Evolutionary conservation across 805 yeast genomes (phyloP).

Genomic region (Wickerhamiella allomyrinae): DNA sequence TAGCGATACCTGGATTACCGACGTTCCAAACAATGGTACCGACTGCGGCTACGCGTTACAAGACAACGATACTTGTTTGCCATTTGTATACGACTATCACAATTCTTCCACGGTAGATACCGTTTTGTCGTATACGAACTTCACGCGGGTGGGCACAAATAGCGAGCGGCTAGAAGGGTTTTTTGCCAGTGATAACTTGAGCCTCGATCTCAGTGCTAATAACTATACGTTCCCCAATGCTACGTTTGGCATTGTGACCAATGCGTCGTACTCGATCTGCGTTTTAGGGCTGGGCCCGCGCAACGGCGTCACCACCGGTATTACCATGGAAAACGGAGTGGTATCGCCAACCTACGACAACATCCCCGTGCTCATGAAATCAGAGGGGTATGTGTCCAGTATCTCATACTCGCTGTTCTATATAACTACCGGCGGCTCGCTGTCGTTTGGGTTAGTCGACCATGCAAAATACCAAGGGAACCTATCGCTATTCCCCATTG

Average conservation of each 20-base stretch:
- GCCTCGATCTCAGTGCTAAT: neutral
- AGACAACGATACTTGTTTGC: neutral
- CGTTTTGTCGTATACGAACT: neutral
- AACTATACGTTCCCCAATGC: neutral
- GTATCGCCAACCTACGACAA: slow-evolving; percentile 34
- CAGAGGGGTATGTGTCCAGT: slow-evolving; percentile 29
- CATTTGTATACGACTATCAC: neutral
- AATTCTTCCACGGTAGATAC: neutral
- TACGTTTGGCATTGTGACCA: neutral
- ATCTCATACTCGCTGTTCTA: slow-evolving; percentile 36
- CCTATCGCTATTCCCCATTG: slow-evolving; percentile 21
- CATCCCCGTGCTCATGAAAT: slow-evolving; percentile 42
- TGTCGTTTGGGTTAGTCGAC: slow-evolving; percentile 60
- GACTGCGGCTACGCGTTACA: neutral
- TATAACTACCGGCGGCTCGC: slow-evolving; percentile 30
- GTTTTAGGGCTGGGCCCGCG: slow-evolving; percentile 8
- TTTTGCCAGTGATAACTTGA: neutral
- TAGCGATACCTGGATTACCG: slow-evolving; percentile 1
- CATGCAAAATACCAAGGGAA: slow-evolving; percentile 42
- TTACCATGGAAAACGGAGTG: slow-evolving; percentile 4
- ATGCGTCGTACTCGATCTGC: neutral
- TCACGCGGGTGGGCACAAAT: neutral
- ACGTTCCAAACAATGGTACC: neutral
- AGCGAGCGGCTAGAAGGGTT: neutral
- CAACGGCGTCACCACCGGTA: slow-evolving; percentile 8